phyloP scores from a whole-genome alignment of 305 asterid genomes.

The Fraxinus platypoda region DNA sequence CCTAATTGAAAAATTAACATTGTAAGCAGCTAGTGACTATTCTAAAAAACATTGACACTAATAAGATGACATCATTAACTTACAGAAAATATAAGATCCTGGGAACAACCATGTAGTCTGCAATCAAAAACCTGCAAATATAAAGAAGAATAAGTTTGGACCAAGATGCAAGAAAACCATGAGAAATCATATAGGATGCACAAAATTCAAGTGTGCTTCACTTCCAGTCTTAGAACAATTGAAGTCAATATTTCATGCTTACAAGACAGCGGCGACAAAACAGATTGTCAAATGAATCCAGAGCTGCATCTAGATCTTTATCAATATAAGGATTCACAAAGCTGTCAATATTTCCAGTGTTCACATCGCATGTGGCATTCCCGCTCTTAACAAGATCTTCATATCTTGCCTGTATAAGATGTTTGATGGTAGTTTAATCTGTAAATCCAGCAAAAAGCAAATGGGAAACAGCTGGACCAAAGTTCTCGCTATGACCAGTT shows the following conservation, averaged over 20 bases:
- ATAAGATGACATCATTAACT: constrained; percentile 32
- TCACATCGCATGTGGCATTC: constrained; percentile 33
- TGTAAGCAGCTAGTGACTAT: constrained; percentile 19
- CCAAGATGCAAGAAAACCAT: constrained; percentile 17
- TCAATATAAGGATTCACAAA: constrained; percentile 64
- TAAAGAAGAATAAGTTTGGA: constrained; percentile 17
- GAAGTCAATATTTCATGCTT: constrained; percentile 32
- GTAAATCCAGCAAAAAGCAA: constrained; percentile 56
- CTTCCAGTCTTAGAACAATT: not conserved
- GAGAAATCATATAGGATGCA: constrained; percentile 19
- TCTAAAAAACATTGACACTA: constrained; percentile 18
- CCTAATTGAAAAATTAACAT: constrained; percentile 42
- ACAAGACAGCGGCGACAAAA: constrained; percentile 95
- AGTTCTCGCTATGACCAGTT: constrained; percentile 63
- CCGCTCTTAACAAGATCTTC: constrained; percentile 63
- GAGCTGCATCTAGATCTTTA: constrained; percentile 86
- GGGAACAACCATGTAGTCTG: constrained; percentile 94
- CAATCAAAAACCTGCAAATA: constrained; percentile 87
- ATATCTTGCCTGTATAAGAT: constrained; percentile 90
- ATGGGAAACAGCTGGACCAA: constrained; percentile 74
- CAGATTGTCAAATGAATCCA: constrained; percentile 89
- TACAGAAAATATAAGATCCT: constrained; percentile 84
- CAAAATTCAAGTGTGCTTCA: not conserved
- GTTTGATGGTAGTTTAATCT: constrained; percentile 65
- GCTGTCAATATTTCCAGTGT: constrained; percentile 46